These are phyloP conservation scores for Astraeus odoratus DNA, from an alignment of 768 basidiomycete genomes.

Conservation along the genomic window DNA sequence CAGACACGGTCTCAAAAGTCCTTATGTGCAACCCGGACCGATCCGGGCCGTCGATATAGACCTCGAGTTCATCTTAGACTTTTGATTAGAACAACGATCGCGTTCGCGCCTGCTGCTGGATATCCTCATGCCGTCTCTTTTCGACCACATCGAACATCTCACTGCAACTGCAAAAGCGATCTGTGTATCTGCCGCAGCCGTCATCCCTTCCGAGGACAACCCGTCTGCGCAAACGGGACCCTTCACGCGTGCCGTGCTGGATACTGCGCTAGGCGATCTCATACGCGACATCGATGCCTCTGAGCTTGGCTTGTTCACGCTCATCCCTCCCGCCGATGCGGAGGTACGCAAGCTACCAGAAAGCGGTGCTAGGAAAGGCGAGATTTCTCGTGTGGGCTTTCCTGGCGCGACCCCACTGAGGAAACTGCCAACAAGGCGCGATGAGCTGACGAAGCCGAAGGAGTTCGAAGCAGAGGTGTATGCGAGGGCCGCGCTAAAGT, in stretches of 20 bases:
- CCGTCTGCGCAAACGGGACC: conserved; percentile 15
- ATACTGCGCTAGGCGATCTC: conserved; percentile 59
- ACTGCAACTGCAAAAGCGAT: conserved; percentile 46
- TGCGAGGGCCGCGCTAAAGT: conserved; percentile 68
- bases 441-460: conserved; percentile 26
- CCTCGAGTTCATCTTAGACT: too few species aligned
- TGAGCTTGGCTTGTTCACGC: conserved; percentile 71
- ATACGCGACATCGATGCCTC: conserved; percentile 75
- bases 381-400: conserved; percentile 60
- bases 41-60: too few species aligned
- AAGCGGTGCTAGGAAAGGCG: conserved; percentile 24
- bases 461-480: conserved; percentile 71
- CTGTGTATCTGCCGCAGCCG: conserved; percentile 33
- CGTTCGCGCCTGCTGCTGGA: too few species aligned
- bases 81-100: too few species aligned
- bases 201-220: conserved; percentile 20
- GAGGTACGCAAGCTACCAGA: conserved; percentile 23
- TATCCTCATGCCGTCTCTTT: conserved; percentile 44
- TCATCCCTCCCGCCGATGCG: conserved; percentile 34
- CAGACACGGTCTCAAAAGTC: too few species aligned
- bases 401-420: conserved; percentile 65
- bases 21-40: too few species aligned
- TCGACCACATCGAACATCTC: conserved; percentile 65
- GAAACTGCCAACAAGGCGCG: conserved; percentile 35
- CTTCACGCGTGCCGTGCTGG: conserved; percentile 62